A percentile compares a stretch with the other conserved stretches of the same genome.
Conservation (phyloP, 352 stramenopile species). For the Aphanomyces euteiches region DNA sequence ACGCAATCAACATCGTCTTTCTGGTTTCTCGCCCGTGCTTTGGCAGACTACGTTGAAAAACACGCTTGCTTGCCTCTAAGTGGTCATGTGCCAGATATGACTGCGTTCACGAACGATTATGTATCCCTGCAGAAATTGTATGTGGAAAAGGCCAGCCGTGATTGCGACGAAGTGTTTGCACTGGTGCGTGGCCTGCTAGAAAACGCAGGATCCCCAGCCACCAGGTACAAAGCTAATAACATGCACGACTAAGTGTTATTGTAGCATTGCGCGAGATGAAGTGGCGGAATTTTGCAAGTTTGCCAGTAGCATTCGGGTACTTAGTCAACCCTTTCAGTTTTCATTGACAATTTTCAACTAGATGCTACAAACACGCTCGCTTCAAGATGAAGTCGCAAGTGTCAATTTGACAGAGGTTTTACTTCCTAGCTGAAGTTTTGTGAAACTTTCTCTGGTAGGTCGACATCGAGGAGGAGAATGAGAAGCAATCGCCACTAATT, state of each 20-base stretch:
- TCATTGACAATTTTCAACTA: constrained; percentile 21
- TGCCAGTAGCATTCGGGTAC: constrained; percentile 76
- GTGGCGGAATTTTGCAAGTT: constrained; percentile 92
- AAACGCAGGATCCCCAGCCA: constrained; percentile 33
- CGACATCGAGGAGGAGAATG: constrained; percentile 73
- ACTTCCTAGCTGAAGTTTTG: no score
- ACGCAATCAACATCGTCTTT: constrained; percentile 57
- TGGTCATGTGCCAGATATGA: constrained; percentile 96
- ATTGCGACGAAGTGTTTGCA: constrained; percentile 45
- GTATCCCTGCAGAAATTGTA: constrained; percentile 94
- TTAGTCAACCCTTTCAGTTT: constrained; percentile 20
- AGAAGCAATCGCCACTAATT: constrained; percentile 88
- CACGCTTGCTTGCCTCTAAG: constrained; percentile 73
- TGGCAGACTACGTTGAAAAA: constrained; percentile 71
- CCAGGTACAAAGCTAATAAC: constrained; percentile 35
- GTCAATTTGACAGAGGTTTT: constrained; percentile 39
- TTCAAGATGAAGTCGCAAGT: constrained; percentile 79
- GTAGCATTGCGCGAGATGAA: constrained; percentile 51
- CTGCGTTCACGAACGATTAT: constrained; percentile 91
- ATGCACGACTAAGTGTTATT: not conserved
- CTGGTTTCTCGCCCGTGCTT: constrained; percentile 67
- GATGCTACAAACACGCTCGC: constrained; percentile 70
- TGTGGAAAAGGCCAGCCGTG: constrained; percentile 79
- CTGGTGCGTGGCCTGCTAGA: constrained; percentile 40
- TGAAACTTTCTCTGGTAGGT: constrained; percentile 31